These are phyloP conservation scores for Cordyceps javanica DNA, from an alignment of 2,329 filamentous ascomycete genomes.

Conservation along the genomic window DNA sequence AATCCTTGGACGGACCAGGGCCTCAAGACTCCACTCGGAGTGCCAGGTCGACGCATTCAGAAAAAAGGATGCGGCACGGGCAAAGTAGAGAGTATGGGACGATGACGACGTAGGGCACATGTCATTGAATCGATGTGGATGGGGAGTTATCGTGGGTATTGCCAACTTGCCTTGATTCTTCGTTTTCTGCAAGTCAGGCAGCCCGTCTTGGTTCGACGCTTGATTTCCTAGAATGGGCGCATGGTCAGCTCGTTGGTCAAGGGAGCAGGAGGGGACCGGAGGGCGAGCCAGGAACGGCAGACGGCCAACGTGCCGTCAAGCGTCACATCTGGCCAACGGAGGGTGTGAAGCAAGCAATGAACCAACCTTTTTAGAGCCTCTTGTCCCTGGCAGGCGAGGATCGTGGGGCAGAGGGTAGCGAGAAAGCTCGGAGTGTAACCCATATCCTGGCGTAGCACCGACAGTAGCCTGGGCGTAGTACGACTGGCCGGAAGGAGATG, in stretches of 20 bases:
- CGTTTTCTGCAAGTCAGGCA: slow-evolving; percentile 57
- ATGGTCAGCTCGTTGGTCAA: not conserved
- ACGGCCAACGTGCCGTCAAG: not conserved
- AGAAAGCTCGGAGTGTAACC: slow-evolving; percentile 37
- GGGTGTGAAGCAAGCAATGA: slow-evolving; percentile 14
- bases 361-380: slow-evolving; percentile 53
- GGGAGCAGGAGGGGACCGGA: not conserved
- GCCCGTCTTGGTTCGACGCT: slow-evolving; percentile 57
- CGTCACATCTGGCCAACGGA: not conserved
- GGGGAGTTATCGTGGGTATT: not conserved
- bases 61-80: not conserved
- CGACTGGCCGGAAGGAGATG: slow-evolving; percentile 24
- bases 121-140: not conserved
- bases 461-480: slow-evolving; percentile 38
- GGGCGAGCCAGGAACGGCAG: not conserved
- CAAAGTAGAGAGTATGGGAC: not conserved
- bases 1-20: not conserved
- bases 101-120: not conserved
- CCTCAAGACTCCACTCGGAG: slow-evolving; percentile 4
- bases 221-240: slow-evolving; percentile 48
- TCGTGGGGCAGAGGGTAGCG: slow-evolving; percentile 45
- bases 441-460: slow-evolving; percentile 33
- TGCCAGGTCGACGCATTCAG: not conserved
- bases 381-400: slow-evolving; percentile 40
- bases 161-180: slow-evolving; percentile 52